Evolutionary conservation across 2,329 filamentous ascomycete species (phyloP).

Genomic region (Aspergillus sp.): DNA sequence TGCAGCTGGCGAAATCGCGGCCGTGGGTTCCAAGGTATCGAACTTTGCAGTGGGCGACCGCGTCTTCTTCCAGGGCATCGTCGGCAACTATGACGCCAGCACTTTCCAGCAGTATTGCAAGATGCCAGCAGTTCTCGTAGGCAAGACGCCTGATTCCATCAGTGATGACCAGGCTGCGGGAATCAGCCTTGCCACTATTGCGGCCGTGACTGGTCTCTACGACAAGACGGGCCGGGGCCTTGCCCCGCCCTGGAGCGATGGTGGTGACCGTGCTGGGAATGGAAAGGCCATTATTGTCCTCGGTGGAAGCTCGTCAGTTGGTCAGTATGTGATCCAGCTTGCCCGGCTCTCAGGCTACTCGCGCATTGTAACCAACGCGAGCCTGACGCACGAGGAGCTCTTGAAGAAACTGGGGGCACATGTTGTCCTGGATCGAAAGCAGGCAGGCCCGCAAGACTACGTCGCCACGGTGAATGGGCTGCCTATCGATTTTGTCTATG

Average conservation of each 20-base stretch:
- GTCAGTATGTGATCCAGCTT: constrained; percentile 37
- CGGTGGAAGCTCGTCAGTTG: constrained; percentile 37
- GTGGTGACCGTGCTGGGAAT: constrained; percentile 21
- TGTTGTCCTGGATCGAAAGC: constrained; percentile 26
- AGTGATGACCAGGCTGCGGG: constrained; percentile 32
- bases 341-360: constrained; percentile 35
- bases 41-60: constrained; percentile 24
- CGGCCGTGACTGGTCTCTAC: constrained; percentile 20
- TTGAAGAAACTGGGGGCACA: constrained; percentile 25
- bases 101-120: constrained; percentile 43
- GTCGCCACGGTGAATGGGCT: constrained; percentile 24
- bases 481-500: constrained; percentile 31
- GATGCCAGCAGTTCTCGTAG: constrained; percentile 33
- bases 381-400: constrained; percentile 24
- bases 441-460: constrained; percentile 22
- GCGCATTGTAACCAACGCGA: constrained; percentile 34
- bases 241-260: constrained; percentile 28
- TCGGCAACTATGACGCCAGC: constrained; percentile 27
- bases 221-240: constrained; percentile 23
- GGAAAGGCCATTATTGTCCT: constrained; percentile 27
- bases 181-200: constrained; percentile 21
- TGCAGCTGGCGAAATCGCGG: constrained; percentile 19
- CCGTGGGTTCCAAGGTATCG: constrained; percentile 21
- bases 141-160: constrained; percentile 31
- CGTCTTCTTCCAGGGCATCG: constrained; percentile 38